phyloP scores from a whole-genome alignment of 2,329 filamentous ascomycete species.

The Xylaria hypoxylon region DNA sequence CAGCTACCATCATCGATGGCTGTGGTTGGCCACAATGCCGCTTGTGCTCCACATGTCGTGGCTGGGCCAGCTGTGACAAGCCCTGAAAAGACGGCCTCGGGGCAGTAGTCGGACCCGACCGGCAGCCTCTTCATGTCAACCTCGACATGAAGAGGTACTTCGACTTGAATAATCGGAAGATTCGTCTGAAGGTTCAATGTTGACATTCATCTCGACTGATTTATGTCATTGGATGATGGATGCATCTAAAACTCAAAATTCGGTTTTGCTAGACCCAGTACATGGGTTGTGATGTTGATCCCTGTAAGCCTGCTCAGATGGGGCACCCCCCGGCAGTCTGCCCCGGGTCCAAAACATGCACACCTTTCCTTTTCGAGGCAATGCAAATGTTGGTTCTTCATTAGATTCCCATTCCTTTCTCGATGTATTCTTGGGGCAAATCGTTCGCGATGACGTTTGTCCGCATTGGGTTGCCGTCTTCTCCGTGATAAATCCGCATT shows the following conservation, averaged over 20 bases:
- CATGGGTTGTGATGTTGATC: no score
- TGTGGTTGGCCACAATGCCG: neutral
- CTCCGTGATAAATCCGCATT: neutral
- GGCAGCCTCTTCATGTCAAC: neutral
- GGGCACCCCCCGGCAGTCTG: constrained; percentile 1
- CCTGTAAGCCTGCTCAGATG: constrained; percentile 13
- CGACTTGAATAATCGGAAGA: neutral
- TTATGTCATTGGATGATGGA: neutral
- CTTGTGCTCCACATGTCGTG: neutral
- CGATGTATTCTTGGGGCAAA: constrained; percentile 10
- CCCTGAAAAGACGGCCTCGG: neutral
- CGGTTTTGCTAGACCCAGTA: no score
- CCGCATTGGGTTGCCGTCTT: constrained; percentile 4
- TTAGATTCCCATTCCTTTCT: constrained; percentile 31
- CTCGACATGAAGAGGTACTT: neutral
- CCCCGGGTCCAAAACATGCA: neutral
- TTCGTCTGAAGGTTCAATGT: neutral
- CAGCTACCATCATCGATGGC: constrained; percentile 22
- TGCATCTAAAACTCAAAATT: neutral
- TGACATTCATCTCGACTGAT: neutral
- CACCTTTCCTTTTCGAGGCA: constrained; percentile 27
- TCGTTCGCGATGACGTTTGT: constrained; percentile 24
- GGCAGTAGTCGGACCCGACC: neutral
- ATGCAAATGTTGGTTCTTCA: constrained; percentile 30
- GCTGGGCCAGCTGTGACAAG: neutral